Conservation (phyloP, 371 early-diverging fungal genomes). For the Chytridium lagenaria region DNA sequence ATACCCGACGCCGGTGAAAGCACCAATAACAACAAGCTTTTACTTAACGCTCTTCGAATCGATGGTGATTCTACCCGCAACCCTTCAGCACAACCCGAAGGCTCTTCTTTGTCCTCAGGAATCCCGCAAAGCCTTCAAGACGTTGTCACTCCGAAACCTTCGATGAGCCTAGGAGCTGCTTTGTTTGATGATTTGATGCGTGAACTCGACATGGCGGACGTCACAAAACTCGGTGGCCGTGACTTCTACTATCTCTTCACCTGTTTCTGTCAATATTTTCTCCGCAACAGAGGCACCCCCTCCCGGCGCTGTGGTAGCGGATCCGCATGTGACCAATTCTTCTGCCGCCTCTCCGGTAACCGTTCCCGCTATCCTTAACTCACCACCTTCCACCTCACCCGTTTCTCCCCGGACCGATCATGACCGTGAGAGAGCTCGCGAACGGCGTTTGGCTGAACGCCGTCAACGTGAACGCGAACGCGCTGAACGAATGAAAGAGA, state of each 20-base stretch:
- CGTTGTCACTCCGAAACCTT: neutral
- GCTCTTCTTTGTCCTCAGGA: neutral
- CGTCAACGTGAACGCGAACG: conserved; percentile 13
- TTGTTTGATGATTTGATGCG: conserved; percentile 2
- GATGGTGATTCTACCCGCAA: neutral
- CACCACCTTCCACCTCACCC: neutral
- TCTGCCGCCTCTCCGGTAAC: neutral
- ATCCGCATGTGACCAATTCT: too few relatives aligned
- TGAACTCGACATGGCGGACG: neutral
- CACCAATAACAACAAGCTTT: neutral
- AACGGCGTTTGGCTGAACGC: neutral
- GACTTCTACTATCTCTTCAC: too few relatives aligned
- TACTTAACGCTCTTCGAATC: neutral
- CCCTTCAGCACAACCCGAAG: neutral
- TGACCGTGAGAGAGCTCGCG: conserved; percentile 5
- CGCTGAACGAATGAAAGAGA: neutral
- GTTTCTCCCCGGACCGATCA: neutral
- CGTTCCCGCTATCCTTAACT: neutral
- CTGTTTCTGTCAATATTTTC: too few relatives aligned
- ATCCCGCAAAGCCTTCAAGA: neutral
- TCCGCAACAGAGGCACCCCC: neutral
- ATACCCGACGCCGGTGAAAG: neutral
- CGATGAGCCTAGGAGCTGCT: neutral
- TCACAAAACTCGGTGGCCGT: too few relatives aligned
- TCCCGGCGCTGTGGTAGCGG: too few relatives aligned